Evolutionary conservation across 2,329 filamentous ascomycete genomes (phyloP), one percentile per base, ranked within the genome.

Genomic region (Rhinocladiella similis): DNA sequence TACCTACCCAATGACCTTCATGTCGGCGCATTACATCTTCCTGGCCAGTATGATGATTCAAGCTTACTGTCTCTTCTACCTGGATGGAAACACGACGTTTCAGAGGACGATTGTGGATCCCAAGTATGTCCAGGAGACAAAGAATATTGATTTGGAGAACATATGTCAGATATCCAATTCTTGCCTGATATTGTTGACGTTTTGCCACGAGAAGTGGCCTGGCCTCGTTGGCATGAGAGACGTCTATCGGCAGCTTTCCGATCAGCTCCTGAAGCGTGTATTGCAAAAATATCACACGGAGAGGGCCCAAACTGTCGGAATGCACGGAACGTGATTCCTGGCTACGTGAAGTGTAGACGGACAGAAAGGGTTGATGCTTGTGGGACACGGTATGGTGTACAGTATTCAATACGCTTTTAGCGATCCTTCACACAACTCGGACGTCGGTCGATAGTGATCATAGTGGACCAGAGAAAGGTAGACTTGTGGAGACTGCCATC

Each of bases 11-110:
- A 64, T 67, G 57, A 67, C 63, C 9, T 67, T 67, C 50, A 55
- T 67, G 62, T 60, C 57, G 13, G 65, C 64, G 5, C 64, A 66
- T 48, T 65, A 66, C 53, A 65, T 65, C 20, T 65, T 59, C 25
- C 59, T 66, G 14, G 65, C 65, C 2, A 60, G 62, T 6, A 63
- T 64, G 50, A 66, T 59, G 36, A 54, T 66, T 12, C 55, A 66
- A 3, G 62, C 62, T 1, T 52, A 67, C 33, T 60, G 62, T 4
- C 39, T 66, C 33, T 50, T 66, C 29, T 53, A 55, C 0, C 54
- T 67, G 4, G 60, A 65, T 36, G 62, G 57, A 5, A 51, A 60
- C 16, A 19, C 47, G 4, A 19, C 39, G 4, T 36, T 46, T 16
- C 14, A 19, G 5, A 25, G 33, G 14, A 25, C 47, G 29, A 20